Percentiles rank a stretch among this genome's conserved stretches.
Conservation (phyloP, 192 early-diverging fungal species). For the Thamnidium elegans region DNA sequence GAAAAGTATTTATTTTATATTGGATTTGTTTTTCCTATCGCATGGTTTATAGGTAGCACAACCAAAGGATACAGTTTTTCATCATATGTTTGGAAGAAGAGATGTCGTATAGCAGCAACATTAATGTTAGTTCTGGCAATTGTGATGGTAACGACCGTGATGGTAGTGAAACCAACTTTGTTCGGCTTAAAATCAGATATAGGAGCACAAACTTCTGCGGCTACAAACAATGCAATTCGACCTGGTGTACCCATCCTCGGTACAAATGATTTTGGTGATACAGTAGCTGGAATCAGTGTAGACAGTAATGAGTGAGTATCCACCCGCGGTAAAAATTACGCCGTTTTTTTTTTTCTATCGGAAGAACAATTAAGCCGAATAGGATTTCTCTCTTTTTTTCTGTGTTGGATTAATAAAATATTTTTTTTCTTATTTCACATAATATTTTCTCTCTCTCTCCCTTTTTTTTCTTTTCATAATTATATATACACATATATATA, state of each 20-base stretch:
- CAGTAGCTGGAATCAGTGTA: slow-evolving; percentile 20
- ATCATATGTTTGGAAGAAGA: slow-evolving; percentile 22
- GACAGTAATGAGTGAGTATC: neutral
- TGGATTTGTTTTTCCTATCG: slow-evolving; percentile 26
- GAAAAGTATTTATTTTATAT: slow-evolving; percentile 28
- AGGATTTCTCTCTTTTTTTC: slow-evolving; percentile 9
- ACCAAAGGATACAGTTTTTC: slow-evolving; percentile 4
- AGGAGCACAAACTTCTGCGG: slow-evolving; percentile 26
- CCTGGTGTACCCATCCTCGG: slow-evolving; percentile 35
- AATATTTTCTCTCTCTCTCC: no score
- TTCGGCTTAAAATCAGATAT: slow-evolving; percentile 24
- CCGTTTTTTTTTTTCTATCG: neutral
- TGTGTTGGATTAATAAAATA: neutral
- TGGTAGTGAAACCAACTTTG: slow-evolving; percentile 30
- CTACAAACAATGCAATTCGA: slow-evolving; percentile 20
- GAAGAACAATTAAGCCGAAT: neutral
- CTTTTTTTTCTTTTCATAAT: no score
- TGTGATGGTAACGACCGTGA: slow-evolving; percentile 19
- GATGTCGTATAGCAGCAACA: slow-evolving; percentile 32
- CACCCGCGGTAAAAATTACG: neutral
- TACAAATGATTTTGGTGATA: slow-evolving; percentile 23
- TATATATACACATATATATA: no score
- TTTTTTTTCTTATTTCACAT: no score
- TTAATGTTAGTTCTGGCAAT: slow-evolving; percentile 21
- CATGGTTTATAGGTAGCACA: slow-evolving; percentile 30